Conservation (phyloP, 768 basidiomycete genomes). For the Pulveroboletus sp. region DNA sequence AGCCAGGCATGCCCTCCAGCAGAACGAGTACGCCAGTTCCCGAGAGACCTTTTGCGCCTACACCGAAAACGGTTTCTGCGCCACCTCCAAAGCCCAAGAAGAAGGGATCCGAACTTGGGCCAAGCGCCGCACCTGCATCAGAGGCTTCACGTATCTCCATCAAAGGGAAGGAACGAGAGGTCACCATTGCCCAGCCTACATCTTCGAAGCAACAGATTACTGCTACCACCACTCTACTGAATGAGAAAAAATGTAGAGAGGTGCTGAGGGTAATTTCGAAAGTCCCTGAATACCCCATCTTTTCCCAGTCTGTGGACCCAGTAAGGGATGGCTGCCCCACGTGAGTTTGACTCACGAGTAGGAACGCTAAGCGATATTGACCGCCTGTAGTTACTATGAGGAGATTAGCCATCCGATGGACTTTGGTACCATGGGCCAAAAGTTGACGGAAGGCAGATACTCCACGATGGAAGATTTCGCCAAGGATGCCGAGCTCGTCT, state of each 20-base stretch:
- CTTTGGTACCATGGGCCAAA: constrained; percentile 72
- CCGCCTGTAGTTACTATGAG: constrained; percentile 67
- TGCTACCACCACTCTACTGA: constrained; percentile 48
- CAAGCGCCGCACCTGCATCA: constrained; percentile 15
- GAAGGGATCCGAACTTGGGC: constrained; percentile 30
- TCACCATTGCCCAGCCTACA: constrained; percentile 30
- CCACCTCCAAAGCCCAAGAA: constrained; percentile 40
- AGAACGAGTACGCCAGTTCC: constrained; percentile 40
- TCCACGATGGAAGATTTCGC: constrained; percentile 76
- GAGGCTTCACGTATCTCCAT: constrained; percentile 38
- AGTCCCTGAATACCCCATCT: constrained; percentile 66
- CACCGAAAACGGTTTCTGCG: constrained; percentile 23
- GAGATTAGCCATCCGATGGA: constrained; percentile 95
- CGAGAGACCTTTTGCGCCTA: constrained; percentile 25
- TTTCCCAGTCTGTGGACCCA: constrained; percentile 81
- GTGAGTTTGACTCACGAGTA: constrained; percentile 42
- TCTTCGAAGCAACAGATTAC: constrained; percentile 38
- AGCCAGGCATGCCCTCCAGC: constrained; percentile 30
- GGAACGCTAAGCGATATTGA: background rate
- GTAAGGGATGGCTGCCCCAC: constrained; percentile 82
- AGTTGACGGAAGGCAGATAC: constrained; percentile 66
- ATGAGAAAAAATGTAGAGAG: constrained; percentile 81
- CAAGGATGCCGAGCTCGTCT: constrained; percentile 75
- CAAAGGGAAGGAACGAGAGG: constrained; percentile 77
- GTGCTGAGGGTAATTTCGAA: constrained; percentile 56